phyloP scores from a whole-genome alignment of 2,329 filamentous ascomycete species.

The Zelopaecilomyces penicillatus region DNA sequence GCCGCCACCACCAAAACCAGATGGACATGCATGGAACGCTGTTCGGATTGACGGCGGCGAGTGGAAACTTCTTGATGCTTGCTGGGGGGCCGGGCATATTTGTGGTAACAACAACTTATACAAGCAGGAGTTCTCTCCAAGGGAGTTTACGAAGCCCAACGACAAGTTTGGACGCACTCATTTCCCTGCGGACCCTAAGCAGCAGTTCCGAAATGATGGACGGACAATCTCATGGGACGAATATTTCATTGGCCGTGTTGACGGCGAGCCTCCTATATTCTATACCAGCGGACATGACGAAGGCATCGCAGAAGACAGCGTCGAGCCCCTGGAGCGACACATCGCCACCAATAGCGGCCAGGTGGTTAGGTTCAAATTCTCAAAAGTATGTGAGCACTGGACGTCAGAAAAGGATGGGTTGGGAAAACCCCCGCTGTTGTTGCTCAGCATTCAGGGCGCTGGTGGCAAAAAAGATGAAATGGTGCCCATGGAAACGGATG shows the following conservation, averaged over 20 bases:
- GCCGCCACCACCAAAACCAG: slow-evolving; percentile 53
- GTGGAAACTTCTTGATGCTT: slow-evolving; percentile 88
- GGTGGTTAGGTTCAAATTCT: slow-evolving; percentile 70
- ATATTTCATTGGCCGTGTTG: slow-evolving; percentile 59
- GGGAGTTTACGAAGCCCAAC: slow-evolving; percentile 55
- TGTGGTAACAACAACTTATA: slow-evolving; percentile 46
- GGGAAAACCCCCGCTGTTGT: slow-evolving; percentile 58
- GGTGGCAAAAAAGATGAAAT: slow-evolving; percentile 61
- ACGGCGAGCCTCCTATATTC: slow-evolving; percentile 39
- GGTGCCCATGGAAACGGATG: slow-evolving; percentile 67
- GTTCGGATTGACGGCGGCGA: slow-evolving; percentile 76
- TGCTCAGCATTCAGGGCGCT: slow-evolving; percentile 57
- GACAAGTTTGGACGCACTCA: slow-evolving; percentile 75
- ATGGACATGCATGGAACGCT: slow-evolving; percentile 85
- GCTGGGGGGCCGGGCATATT: slow-evolving; percentile 82
- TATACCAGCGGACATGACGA: slow-evolving; percentile 39
- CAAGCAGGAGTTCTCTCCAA: slow-evolving; percentile 57
- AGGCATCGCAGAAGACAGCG: slow-evolving; percentile 46
- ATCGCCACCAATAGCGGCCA: slow-evolving; percentile 52
- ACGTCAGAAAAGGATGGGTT: slow-evolving; percentile 58
- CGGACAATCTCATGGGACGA: slow-evolving; percentile 67
- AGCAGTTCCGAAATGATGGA: slow-evolving; percentile 72
- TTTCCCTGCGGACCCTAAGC: slow-evolving; percentile 58
- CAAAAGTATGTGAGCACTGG: slow-evolving; percentile 76
- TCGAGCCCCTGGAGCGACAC: slow-evolving; percentile 44